These are phyloP conservation scores for Phalaenopsis aphrodite DNA, from an alignment of 106 monocot species.

Conservation along the genomic window DNA sequence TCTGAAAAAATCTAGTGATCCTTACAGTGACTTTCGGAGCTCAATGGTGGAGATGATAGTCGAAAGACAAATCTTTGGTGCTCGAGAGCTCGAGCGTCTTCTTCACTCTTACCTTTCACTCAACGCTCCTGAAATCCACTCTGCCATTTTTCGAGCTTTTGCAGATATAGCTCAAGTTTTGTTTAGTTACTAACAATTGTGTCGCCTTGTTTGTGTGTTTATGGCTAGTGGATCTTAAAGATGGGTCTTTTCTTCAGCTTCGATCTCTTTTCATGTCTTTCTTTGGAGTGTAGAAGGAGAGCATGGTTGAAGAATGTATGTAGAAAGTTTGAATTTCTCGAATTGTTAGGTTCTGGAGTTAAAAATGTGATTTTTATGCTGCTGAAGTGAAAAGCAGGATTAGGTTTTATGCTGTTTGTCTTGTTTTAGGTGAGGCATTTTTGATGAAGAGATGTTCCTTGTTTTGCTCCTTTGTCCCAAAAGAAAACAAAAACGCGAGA, in stretches of 20 bases:
- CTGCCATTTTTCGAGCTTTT: conserved; percentile 42
- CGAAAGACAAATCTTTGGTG: conserved; percentile 20
- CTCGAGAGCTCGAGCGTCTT: conserved; percentile 22
- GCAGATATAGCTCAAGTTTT: conserved; percentile 38
- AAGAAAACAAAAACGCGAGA: background rate
- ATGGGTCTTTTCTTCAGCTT: conserved; percentile 1
- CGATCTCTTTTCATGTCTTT: background rate
- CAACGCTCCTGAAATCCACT: conserved; percentile 28
- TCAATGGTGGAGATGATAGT: conserved; percentile 84
- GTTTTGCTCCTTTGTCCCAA: background rate
- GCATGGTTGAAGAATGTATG: conserved; percentile 1
- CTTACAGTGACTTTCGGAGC: conserved; percentile 55
- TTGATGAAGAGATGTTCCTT: background rate
- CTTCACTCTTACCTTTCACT: conserved; percentile 32
- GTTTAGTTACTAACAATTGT: conserved; percentile 1
- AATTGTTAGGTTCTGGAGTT: background rate
- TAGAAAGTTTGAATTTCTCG: background rate
- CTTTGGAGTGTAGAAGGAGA: background rate
- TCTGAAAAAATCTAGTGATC: conserved; percentile 49
- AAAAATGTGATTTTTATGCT: conserved; percentile 3
- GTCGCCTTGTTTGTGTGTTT: background rate
- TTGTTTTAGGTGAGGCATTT: background rate
- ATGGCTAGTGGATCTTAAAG: background rate
- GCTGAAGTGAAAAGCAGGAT: background rate
- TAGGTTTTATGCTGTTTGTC: conserved; percentile 2